Evolutionary conservation across 129 eudicot genomes (phyloP), one percentile per base, ranked within the genome.

Genomic region (Ambrosia artemisiifolia): DNA sequence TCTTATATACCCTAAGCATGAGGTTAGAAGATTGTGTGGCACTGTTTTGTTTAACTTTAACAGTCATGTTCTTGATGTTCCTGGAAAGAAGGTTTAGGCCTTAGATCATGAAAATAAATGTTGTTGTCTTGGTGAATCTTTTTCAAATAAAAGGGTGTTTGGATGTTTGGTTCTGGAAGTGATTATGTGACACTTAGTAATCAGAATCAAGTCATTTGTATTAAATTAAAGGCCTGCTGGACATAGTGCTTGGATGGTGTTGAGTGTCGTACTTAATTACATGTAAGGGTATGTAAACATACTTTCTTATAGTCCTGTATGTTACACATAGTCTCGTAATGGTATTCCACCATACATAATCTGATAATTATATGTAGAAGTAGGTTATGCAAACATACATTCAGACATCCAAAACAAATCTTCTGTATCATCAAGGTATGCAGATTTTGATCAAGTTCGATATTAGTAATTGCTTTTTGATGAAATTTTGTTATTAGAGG

Each of bases 61-160:
- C 6, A 34, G 6, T 53, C 17, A 53, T 70, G 65, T 49, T 64
- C 24, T 19, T n/a, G 24, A 47, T 47, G 3, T 47, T 2, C 18
- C 10, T 59, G 20, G 34, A 32, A 61, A 33, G 28, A 30, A 32
- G 47, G 28, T 8, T 36, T 36, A 36, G 43, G 43, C 28, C 44
- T 73, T 48, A 19, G n/a, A 63, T 63, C 16, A 63, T 49, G 42
- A 34, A 16, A 12, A 63, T 61, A 30, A 30, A 30, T 32, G 11
- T 16, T 24, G 59, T 17, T 62, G 69, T 32, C 6, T 16, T 14
- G 59, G 33, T 62, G 69, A 62, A 60, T 60, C 77, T 60, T 20
- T 5, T 28, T 59, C 6, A 28, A 59, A 57, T 69, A 16, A 35
- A 17, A 0, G n/a, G 49, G 18, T 69, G 55, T 35, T 16, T 34